These are phyloP conservation scores for Aechmea fasciata DNA, from an alignment of 176 grass and related monocot genomes.

Conservation along the genomic window DNA sequence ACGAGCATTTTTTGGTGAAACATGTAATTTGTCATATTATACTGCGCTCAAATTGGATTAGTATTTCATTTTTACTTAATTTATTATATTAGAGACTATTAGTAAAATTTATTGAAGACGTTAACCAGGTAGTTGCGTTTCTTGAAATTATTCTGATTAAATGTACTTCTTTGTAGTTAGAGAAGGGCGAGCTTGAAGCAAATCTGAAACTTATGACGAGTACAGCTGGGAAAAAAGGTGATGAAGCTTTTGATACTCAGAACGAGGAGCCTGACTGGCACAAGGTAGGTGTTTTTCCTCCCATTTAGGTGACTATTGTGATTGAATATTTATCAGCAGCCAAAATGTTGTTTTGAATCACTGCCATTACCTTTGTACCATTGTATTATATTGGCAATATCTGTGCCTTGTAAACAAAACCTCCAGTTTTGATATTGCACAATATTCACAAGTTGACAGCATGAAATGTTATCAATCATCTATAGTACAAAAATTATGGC, in stretches of 20 bases:
- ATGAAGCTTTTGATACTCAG: conserved; percentile 22
- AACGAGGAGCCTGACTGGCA: conserved; percentile 21
- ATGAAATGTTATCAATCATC: not conserved
- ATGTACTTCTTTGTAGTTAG: conserved; percentile 38
- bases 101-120: not conserved
- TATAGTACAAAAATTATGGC: not conserved
- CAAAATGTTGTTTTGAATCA: not conserved
- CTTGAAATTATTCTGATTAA: conserved; percentile 4
- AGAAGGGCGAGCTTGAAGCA: conserved; percentile 51
- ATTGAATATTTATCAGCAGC: not conserved
- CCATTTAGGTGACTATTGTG: not conserved
- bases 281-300: conserved; percentile 28
- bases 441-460: no score
- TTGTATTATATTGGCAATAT: not conserved
- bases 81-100: conserved; percentile 2
- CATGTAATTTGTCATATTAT: not conserved
- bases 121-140: not conserved
- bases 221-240: conserved; percentile 28
- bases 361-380: not conserved
- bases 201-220: conserved; percentile 30
- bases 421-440: not conserved
- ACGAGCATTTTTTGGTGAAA: conserved; percentile 19
- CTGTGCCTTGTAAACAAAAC: not conserved
- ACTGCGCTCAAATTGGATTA: not conserved
- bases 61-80: conserved; percentile 5